These are phyloP conservation scores for Tylopilus plumbeoviolaceoides DNA, from an alignment of 768 basidiomycete species.

Conservation along the genomic window DNA sequence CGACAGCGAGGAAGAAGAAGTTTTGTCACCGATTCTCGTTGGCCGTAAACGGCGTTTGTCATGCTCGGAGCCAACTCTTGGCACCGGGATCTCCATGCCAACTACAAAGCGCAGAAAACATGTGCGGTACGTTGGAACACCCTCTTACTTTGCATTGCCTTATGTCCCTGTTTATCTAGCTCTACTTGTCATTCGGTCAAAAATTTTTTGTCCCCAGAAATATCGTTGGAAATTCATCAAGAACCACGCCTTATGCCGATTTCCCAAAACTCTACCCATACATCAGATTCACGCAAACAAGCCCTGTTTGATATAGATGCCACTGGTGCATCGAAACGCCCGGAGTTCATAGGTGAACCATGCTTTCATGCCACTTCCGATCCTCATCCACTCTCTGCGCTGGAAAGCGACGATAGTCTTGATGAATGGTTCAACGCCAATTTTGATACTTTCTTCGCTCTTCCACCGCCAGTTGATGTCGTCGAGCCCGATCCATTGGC, in stretches of 20 bases:
- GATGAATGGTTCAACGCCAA: conserved; percentile 36
- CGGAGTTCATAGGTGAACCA: conserved; percentile 15
- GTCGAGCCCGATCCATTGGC: conserved; percentile 22
- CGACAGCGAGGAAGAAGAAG: conserved; percentile 11
- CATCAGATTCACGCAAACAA: not conserved
- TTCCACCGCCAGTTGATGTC: conserved; percentile 20
- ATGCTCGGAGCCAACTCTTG: not conserved
- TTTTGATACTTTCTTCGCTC: conserved; percentile 21
- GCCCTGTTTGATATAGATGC: not conserved
- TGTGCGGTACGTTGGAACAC: not conserved
- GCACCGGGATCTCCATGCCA: not conserved
- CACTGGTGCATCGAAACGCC: conserved; percentile 22
- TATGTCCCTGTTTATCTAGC: not conserved
- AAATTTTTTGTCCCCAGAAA: not conserved
- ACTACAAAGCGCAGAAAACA: not conserved
- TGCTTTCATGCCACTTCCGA: conserved; percentile 29
- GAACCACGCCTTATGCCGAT: not conserved
- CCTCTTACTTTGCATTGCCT: not conserved
- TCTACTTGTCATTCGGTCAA: too few species aligned
- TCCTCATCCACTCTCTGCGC: conserved; percentile 20
- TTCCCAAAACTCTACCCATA: not conserved
- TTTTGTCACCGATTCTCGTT: conserved; percentile 7
- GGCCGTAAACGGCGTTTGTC: conserved; percentile 14
- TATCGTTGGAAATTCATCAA: not conserved
- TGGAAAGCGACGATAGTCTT: conserved; percentile 17